A percentile compares a stretch with the other conserved stretches of the same genome.
These are phyloP conservation scores for Paramyrothecium sp. DNA, from an alignment of 2,329 filamentous ascomycete genomes.

Conservation along the genomic window DNA sequence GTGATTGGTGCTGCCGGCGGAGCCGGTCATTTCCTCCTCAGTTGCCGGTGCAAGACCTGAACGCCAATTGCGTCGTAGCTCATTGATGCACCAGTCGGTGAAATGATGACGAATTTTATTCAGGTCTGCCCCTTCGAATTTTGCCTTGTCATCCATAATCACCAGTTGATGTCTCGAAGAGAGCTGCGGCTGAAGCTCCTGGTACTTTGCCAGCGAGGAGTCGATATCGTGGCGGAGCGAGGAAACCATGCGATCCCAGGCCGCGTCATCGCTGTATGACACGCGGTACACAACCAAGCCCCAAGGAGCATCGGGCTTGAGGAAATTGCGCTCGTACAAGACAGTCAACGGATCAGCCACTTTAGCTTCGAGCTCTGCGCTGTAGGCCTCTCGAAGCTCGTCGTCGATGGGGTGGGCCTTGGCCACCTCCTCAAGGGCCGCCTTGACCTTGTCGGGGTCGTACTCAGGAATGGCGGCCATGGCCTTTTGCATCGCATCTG, in stretches of 20 bases:
- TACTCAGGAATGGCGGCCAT: neutral
- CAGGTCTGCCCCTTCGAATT: neutral
- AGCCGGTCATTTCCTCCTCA: neutral
- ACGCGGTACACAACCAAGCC: slow-evolving; percentile 4
- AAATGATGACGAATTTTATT: neutral
- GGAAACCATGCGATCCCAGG: slow-evolving; percentile 3
- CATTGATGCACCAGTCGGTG: neutral
- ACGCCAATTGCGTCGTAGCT: slow-evolving; percentile 1
- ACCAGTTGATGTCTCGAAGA: slow-evolving; percentile 1
- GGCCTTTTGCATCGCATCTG: neutral
- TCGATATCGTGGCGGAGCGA: slow-evolving; percentile 1
- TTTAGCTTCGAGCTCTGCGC: slow-evolving; percentile 1
- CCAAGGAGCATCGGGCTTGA: slow-evolving; percentile 1
- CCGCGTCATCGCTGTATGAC: slow-evolving; percentile 2
- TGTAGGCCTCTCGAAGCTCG: neutral
- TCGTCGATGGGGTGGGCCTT: neutral
- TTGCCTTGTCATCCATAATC: neutral
- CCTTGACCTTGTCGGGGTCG: neutral
- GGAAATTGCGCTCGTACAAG: neutral
- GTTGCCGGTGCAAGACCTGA: neutral
- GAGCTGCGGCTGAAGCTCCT: slow-evolving; percentile 1
- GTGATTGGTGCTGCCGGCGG: neutral
- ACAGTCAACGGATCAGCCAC: neutral
- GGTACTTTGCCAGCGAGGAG: neutral
- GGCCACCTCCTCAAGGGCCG: neutral